Percentiles rank a stretch among this genome's conserved stretches.
Evolutionary conservation across 768 basidiomycete species (phyloP).

Genomic region (Leccinum rimulosum): DNA sequence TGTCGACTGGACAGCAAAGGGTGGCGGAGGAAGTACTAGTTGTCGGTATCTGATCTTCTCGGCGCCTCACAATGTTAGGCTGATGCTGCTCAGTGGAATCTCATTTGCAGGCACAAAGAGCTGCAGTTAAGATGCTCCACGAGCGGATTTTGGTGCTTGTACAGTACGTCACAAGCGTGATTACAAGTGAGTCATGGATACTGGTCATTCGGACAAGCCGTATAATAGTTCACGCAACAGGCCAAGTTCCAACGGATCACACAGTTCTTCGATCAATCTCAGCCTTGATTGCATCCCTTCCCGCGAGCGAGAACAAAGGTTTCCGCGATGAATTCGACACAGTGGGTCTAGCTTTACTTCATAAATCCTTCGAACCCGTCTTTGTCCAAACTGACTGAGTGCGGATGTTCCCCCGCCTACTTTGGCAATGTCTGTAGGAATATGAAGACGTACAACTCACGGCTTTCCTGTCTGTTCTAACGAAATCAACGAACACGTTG

Average conservation of each 20-base stretch:
- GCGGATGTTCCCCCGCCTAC: neutral
- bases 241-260: constrained; percentile 73
- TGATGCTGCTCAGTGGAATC: constrained; percentile 66
- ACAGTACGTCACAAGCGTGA: constrained; percentile 78
- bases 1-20: constrained; percentile 91
- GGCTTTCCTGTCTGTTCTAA: constrained; percentile 81
- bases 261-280: constrained; percentile 79
- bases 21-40: constrained; percentile 78
- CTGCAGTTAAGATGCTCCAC: constrained; percentile 95
- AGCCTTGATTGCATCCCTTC: constrained; percentile 83
- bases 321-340: constrained; percentile 91
- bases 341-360: constrained; percentile 40
- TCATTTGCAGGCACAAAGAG: constrained; percentile 86
- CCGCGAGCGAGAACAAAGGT: constrained; percentile 76
- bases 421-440: constrained; percentile 54
- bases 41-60: constrained; percentile 45
- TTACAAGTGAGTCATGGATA: constrained; percentile 54
- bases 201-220: neutral
- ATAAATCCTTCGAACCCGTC: neutral
- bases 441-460: constrained; percentile 95
- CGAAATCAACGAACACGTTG: constrained; percentile 81
- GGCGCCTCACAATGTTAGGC: neutral
- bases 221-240: constrained; percentile 35
- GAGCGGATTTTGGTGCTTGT: constrained; percentile 85
- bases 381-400: neutral